Conservation (phyloP, 148 eudicot species). For the Gaultheria prostrata region DNA sequence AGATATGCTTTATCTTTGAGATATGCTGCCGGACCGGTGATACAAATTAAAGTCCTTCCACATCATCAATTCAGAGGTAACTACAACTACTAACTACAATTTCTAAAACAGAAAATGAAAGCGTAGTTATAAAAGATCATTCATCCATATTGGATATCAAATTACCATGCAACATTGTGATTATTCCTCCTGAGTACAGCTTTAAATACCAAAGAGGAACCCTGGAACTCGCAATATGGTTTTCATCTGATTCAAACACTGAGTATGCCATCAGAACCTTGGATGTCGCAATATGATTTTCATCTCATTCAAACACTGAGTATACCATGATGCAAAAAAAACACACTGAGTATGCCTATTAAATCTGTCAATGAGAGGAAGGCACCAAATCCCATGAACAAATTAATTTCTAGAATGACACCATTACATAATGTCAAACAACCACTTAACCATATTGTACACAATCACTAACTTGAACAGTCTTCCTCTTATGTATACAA, state of each 20-base stretch:
- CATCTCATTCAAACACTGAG: neutral
- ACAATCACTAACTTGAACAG: neutral
- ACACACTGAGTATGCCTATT: neutral
- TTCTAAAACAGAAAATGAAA: constrained; percentile 34
- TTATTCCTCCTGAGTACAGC: neutral
- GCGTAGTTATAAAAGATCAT: neutral
- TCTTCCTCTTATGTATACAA: neutral
- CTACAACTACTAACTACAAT: too few relatives aligned
- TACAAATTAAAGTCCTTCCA: constrained; percentile 74
- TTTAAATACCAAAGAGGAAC: neutral
- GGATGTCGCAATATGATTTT: neutral
- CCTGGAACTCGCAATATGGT: neutral
- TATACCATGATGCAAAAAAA: too few relatives aligned
- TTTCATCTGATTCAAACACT: neutral
- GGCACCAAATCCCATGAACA: neutral
- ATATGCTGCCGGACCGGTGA: constrained; percentile 72
- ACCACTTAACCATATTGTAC: neutral
- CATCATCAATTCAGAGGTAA: constrained; percentile 68
- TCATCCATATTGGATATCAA: neutral
- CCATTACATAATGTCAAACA: neutral
- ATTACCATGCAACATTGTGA: neutral
- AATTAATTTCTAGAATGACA: neutral
- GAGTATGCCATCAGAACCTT: neutral
- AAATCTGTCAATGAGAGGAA: neutral
- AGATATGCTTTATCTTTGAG: too few relatives aligned